Evolutionary conservation across 768 basidiomycete species (phyloP), one percentile per base, ranked within the genome.

Genomic region (Trametopsis cervina): DNA sequence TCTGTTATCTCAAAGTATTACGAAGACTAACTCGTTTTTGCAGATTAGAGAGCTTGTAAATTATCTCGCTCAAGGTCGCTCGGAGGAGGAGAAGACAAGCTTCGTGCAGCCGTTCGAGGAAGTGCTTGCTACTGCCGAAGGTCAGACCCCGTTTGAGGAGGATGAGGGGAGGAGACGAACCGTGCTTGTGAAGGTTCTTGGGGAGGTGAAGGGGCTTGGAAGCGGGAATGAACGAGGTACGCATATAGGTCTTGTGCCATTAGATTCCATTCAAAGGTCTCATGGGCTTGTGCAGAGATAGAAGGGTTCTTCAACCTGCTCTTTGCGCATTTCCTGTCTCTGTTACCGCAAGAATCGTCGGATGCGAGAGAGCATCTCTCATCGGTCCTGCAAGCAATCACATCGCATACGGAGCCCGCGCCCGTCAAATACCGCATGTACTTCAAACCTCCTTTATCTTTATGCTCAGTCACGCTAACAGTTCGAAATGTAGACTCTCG

Each of bases 271-370:
- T 41, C 13, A 41, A 41, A 9, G 10, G 11, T 20, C 18, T 13
- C 12, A 13, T 10, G 9, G 11, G 45, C 25, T 18, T 37, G 5
- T 40, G 20, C 61, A 87, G 85, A 92, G 67, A 80, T 81, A 53
- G 88, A 91, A 67, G 89, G 89, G 17, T 91, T 90, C 65, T 91
- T 89, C 73, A 90, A 90, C 64, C 73, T 91, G 26, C 61, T 91
- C 37, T 84, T 78, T 58, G 76, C 88, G 2, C 86, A 90, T 66
- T 60, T 89, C 33, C 74, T 86, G 54, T 64, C 74, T 9, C 67
- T 86, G 21, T 83, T 78, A 65, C 65, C 78, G 5, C 51, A 67
- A 40, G 73, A 78, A 47, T 74, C 80, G 4, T 61, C 76, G 15
- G 80, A 83, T 62, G 71, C 70, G n/a, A 77, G 69, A 57, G 62